phyloP scores from a whole-genome alignment of 495 filamentous ascomycete species.

The Trichoderma gamsii region DNA sequence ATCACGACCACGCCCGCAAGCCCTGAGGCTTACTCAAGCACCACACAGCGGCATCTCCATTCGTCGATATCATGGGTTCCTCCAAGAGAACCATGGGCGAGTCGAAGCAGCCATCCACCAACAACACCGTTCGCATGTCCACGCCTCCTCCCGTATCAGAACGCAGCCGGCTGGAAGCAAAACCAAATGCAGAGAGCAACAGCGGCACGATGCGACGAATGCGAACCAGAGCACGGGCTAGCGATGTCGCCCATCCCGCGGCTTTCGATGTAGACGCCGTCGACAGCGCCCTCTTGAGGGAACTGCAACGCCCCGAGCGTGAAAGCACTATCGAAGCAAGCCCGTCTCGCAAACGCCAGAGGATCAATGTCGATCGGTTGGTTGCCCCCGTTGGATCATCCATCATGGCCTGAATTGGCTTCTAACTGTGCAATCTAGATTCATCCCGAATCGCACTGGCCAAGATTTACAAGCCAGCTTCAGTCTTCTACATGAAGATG shows the following conservation, averaged over 20 bases:
- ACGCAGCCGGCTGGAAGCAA: conserved; percentile 30
- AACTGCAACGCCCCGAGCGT: conserved; percentile 38
- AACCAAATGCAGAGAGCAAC: conserved; percentile 25
- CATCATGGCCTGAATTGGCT: conserved; percentile 16
- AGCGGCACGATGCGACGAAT: conserved; percentile 23
- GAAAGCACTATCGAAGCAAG: conserved; percentile 69
- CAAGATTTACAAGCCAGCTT: conserved; percentile 91
- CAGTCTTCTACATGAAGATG: conserved; percentile 82
- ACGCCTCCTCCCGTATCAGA: conserved; percentile 37
- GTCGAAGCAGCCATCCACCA: background rate
- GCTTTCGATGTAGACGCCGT: conserved; percentile 34
- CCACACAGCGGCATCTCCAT: background rate
- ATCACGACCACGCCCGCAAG: background rate
- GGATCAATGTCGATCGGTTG: conserved; percentile 77
- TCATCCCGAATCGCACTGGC: conserved; percentile 90
- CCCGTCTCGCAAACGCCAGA: conserved; percentile 79
- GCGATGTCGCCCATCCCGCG: conserved; percentile 24
- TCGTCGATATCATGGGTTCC: background rate
- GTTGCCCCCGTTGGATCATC: conserved; percentile 17
- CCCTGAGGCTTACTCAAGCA: background rate
- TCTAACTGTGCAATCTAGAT: conserved; percentile 48
- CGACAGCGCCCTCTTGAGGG: conserved; percentile 29
- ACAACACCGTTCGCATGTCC: conserved; percentile 23
- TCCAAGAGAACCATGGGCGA: conserved; percentile 8
- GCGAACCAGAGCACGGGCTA: conserved; percentile 26